Conservation (phyloP, 2,329 filamentous ascomycete genomes). For the Xylaria sp. region DNA sequence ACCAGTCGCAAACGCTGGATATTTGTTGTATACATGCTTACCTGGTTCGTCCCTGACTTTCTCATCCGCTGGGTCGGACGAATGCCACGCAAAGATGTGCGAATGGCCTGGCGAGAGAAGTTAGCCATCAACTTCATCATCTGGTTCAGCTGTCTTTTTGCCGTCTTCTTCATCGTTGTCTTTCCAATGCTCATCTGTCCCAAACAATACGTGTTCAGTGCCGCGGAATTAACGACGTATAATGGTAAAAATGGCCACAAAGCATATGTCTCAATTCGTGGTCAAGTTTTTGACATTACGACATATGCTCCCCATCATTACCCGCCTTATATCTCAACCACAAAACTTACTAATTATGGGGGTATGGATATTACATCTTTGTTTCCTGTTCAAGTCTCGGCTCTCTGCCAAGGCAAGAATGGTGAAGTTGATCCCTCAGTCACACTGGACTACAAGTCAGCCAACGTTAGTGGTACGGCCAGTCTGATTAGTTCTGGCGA, state of each 20-base stretch:
- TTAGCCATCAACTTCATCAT: constrained; percentile 98
- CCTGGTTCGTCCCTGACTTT: constrained; percentile 89
- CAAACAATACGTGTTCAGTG: constrained; percentile 86
- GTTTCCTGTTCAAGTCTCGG: constrained; percentile 94
- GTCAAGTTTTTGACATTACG: constrained; percentile 86
- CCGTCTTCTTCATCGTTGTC: constrained; percentile 88
- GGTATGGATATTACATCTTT: constrained; percentile 87
- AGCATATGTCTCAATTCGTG: constrained; percentile 85
- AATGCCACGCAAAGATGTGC: constrained; percentile 92
- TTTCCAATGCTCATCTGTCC: constrained; percentile 93
- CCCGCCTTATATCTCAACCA: constrained; percentile 70
- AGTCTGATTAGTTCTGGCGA: constrained; percentile 74
- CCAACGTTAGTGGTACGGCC: constrained; percentile 78
- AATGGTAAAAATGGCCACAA: constrained; percentile 75
- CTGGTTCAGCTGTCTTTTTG: constrained; percentile 82
- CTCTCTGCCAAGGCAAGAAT: constrained; percentile 82
- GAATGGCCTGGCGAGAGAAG: constrained; percentile 95
- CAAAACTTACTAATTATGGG: constrained; percentile 80
- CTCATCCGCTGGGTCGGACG: constrained; percentile 79
- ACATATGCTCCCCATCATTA: constrained; percentile 82
- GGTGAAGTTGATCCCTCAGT: constrained; percentile 75
- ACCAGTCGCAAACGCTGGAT: constrained; percentile 91
- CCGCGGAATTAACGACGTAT: constrained; percentile 77
- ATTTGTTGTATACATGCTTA: constrained; percentile 82
- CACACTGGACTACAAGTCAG: constrained; percentile 83